Base-by-base conservation (phyloP, 257 asterid species). In the Phtheirospermum japonicum region DNA sequence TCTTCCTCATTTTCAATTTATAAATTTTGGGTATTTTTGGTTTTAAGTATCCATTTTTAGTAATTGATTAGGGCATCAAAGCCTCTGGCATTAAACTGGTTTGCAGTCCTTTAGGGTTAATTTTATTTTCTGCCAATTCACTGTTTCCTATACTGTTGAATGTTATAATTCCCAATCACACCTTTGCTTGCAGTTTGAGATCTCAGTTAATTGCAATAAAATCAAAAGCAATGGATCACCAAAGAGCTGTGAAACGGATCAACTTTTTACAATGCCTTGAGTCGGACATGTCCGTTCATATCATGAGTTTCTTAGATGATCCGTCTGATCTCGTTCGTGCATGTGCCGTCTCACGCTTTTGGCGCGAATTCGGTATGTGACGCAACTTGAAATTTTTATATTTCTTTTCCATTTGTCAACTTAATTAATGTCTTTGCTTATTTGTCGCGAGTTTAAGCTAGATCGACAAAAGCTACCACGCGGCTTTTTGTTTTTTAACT, bases 301-400 rank as follows among this genome's bases (percentile, higher is more conserved):
- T 87, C 68, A 61, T 87, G 79, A 75, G 65, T 62, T 71, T 72
- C 73, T 66, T 89, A 73, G 80, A 71, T 68, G 97, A 89, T 68
- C 92, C 90, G 5, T 81, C 76, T 31, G 97, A 86, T 74, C 50
- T 89, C 17, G 82, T 78, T 59, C 88, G 82, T 40, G 82, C 83
- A 23, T 68, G 85, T 59, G 70, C 75, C 9, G 91, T 81, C 52
- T 87, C 94, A 2, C 83, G 68, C 39, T 30, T 64, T 54, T 89
- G 95, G 97, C 84, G 62, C 64, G 80, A 72, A 34, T 84, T 87
- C 69, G 88, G 98, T 88, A 71, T 78, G 95, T 63, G 46, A 37
- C 61, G 46, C 54, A 18, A 18, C 66, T 31, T 69, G 34, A 12
- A 62, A 23, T 28, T 4, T 52, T 2, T 49, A 2, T 49, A 32